Percentiles rank a stretch among this genome's conserved stretches.
These are phyloP conservation scores for Linum lewisii DNA, from an alignment of 345 rosid genomes.

Conservation along the genomic window DNA sequence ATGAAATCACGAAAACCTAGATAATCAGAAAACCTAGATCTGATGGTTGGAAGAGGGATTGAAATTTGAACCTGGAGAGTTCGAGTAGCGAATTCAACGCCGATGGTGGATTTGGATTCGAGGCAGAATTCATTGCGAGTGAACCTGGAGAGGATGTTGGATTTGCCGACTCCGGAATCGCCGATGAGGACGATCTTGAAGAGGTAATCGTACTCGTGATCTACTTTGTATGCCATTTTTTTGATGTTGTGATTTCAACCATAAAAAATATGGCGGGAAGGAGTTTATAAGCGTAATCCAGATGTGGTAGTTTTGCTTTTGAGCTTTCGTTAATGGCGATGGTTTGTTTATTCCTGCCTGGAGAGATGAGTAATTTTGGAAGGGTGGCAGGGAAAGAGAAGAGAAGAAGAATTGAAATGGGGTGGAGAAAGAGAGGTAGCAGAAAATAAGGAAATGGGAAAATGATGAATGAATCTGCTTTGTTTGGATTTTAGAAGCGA, in stretches of 20 bases:
- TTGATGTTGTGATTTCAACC: background rate
- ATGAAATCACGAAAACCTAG: background rate
- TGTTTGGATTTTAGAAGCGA: background rate
- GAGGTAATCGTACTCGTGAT: background rate
- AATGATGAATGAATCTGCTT: background rate
- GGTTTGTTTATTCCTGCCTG: background rate
- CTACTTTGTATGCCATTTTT: constrained; percentile 9
- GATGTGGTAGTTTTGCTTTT: background rate
- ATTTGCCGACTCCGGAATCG: background rate
- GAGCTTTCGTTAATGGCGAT: no score
- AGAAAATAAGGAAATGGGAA: background rate
- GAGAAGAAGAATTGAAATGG: no score
- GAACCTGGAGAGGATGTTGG: constrained; percentile 6
- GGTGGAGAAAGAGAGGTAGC: background rate
- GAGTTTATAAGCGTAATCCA: no score
- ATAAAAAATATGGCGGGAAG: background rate
- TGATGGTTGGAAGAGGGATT: background rate
- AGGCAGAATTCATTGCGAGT: constrained; percentile 9
- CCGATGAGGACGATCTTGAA: background rate
- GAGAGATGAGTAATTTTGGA: background rate
- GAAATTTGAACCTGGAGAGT: constrained; percentile 4
- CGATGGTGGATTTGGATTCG: constrained; percentile 5
- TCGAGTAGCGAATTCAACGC: constrained; percentile 9
- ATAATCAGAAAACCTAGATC: background rate
- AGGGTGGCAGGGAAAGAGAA: background rate